Conservation (phyloP, 345 rosid species). For the Capsella bursapastoris region DNA sequence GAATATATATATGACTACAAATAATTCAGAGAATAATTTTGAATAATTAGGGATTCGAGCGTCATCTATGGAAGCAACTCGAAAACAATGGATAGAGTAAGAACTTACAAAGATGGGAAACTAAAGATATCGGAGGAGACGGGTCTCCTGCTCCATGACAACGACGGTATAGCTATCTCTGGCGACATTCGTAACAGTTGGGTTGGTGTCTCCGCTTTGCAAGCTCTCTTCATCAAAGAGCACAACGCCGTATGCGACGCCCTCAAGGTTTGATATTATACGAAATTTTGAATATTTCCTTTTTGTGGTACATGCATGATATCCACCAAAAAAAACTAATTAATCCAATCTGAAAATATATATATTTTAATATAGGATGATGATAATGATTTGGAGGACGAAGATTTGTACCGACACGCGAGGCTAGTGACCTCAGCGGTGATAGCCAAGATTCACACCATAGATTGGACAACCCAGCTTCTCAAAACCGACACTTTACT, state of each 20-base stretch:
- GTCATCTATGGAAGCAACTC: conserved; percentile 56
- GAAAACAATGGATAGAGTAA: conserved; percentile 45
- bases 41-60: conserved; percentile 60
- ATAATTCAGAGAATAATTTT: not conserved
- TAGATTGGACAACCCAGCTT: conserved; percentile 74
- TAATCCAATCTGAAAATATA: not conserved
- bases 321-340: not conserved
- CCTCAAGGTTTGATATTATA: conserved; percentile 47
- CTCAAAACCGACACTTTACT: conserved; percentile 59
- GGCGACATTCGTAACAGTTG: conserved; percentile 63
- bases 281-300: not conserved
- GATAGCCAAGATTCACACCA: conserved; percentile 70
- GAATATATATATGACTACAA: not conserved
- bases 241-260: conserved; percentile 63
- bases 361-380: conserved; percentile 38
- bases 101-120: conserved; percentile 62
- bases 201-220: conserved; percentile 61
- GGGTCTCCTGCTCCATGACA: conserved; percentile 52
- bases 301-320: not conserved
- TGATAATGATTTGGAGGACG: conserved; percentile 51
- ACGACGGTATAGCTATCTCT: conserved; percentile 48
- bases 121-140: conserved; percentile 53
- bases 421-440: conserved; percentile 69
- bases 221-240: conserved; percentile 58
- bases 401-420: conserved; percentile 55